These are phyloP conservation scores for Pezizomycotina sp. DNA, from an alignment of 2,329 filamentous ascomycete genomes.

Conservation along the genomic window DNA sequence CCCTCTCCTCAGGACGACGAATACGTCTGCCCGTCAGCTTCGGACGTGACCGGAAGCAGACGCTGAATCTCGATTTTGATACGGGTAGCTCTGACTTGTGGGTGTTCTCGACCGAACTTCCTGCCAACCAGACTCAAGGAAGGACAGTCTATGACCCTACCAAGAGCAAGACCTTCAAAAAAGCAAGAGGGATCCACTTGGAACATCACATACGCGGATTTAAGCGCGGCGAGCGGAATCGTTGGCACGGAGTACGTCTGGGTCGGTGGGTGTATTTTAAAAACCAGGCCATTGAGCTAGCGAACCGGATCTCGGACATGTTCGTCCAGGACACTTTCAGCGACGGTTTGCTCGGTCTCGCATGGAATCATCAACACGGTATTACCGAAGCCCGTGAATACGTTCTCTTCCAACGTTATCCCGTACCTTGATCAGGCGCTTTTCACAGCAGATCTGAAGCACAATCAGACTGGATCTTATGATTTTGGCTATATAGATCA, in stretches of 20 bases:
- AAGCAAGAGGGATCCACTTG: slow-evolving; percentile 38
- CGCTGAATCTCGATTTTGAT: slow-evolving; percentile 51
- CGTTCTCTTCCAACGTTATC: slow-evolving; percentile 58
- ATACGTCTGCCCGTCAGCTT: slow-evolving; percentile 44
- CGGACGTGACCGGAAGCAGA: slow-evolving; percentile 43
- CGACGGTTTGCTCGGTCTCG: slow-evolving; percentile 55
- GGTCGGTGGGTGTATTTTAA: slow-evolving; percentile 42
- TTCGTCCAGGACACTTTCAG: slow-evolving; percentile 28
- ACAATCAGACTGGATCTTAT: slow-evolving; percentile 35
- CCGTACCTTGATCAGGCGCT: slow-evolving; percentile 45
- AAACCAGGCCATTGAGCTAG: slow-evolving; percentile 49
- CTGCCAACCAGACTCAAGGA: slow-evolving; percentile 35
- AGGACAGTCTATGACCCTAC: slow-evolving; percentile 42
- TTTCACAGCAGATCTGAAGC: slow-evolving; percentile 45
- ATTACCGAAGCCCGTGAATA: slow-evolving; percentile 45
- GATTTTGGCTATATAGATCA: slow-evolving; percentile 42
- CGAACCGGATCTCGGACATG: slow-evolving; percentile 38
- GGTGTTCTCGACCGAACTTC: slow-evolving; percentile 47
- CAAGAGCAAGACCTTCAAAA: slow-evolving; percentile 28
- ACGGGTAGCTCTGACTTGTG: slow-evolving; percentile 56
- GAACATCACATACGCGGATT: slow-evolving; percentile 52
- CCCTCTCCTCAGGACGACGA: slow-evolving; percentile 39
- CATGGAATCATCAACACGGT: slow-evolving; percentile 49
- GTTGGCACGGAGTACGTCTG: slow-evolving; percentile 44
- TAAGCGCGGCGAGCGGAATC: slow-evolving; percentile 44